A percentile compares a stretch with the other conserved stretches of the same genome.
Evolutionary conservation across 139 green algal genomes (phyloP).

Genomic region (Dunaliella primolecta): DNA sequence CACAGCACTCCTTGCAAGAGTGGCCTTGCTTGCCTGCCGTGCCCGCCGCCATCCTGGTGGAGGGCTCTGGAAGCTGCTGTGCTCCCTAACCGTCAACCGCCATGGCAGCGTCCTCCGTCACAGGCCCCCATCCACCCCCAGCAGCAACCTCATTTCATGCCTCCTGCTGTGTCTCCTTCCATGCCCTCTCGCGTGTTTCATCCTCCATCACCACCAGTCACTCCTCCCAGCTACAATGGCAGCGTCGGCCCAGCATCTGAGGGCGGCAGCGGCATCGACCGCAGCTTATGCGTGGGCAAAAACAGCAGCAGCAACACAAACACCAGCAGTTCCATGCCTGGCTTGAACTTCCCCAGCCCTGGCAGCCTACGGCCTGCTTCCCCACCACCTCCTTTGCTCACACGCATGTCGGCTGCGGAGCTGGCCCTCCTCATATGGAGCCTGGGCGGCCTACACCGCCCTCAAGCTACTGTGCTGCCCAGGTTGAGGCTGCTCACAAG

Average conservation of each 20-base stretch:
- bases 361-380: neutral
- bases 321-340: neutral
- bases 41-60: neutral
- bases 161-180: too few relatives aligned
- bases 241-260: too few relatives aligned
- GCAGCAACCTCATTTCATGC: too few relatives aligned
- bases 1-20: too few relatives aligned
- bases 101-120: too few relatives aligned
- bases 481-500: too few relatives aligned
- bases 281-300: neutral
- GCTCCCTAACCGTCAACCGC: neutral
- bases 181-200: too few relatives aligned
- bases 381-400: neutral
- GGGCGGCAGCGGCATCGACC: neutral
- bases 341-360: neutral
- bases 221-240: neutral
- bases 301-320: neutral
- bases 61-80: neutral
- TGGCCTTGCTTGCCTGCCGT: neutral
- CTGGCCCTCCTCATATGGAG: neutral
- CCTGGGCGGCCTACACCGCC: neutral
- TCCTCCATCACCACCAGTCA: too few relatives aligned
- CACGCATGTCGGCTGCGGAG: neutral
- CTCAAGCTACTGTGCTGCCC: too few relatives aligned
- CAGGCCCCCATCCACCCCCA: too few relatives aligned